phyloP scores from a whole-genome alignment of 2,329 filamentous ascomycete species.

The Venturia nashicola region DNA sequence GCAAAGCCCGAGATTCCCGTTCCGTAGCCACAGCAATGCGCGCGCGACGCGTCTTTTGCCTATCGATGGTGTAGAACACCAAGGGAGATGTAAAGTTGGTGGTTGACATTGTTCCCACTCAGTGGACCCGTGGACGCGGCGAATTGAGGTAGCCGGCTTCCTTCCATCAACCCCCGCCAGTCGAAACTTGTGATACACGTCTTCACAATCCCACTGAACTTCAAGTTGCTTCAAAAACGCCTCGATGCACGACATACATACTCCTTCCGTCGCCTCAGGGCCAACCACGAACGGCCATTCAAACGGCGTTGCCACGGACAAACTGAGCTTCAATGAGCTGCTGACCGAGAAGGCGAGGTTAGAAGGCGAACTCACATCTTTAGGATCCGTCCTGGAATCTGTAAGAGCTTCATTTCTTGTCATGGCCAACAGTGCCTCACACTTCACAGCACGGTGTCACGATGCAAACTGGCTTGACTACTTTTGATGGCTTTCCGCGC shows the following conservation, averaged over 20 bases:
- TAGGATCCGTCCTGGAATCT: conserved; percentile 78
- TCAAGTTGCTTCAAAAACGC: not conserved
- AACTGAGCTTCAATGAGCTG: conserved; percentile 65
- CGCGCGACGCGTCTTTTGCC: not conserved
- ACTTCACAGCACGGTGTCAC: conserved; percentile 69
- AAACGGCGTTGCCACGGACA: conserved; percentile 49
- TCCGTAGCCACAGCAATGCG: not conserved
- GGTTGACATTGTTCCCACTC: not conserved
- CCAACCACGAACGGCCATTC: conserved; percentile 50
- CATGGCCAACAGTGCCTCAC: conserved; percentile 13
- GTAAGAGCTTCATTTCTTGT: conserved; percentile 36
- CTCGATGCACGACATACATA: conserved; percentile 53
- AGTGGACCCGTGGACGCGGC: too few species aligned
- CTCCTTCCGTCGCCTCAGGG: conserved; percentile 65
- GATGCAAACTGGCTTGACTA: conserved; percentile 82
- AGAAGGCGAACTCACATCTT: conserved; percentile 74
- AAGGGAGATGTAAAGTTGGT: not conserved
- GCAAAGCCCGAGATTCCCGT: not conserved
- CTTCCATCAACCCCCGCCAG: not conserved
- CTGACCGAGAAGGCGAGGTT: conserved; percentile 73
- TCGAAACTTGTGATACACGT: not conserved
- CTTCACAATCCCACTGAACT: not conserved
- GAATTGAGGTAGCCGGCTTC: not conserved
- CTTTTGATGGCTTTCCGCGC: conserved; percentile 81
- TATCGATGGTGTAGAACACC: not conserved